These are phyloP conservation scores for Annona squamosa DNA, from an alignment of 164 flowering plant genomes.

Conservation along the genomic window DNA sequence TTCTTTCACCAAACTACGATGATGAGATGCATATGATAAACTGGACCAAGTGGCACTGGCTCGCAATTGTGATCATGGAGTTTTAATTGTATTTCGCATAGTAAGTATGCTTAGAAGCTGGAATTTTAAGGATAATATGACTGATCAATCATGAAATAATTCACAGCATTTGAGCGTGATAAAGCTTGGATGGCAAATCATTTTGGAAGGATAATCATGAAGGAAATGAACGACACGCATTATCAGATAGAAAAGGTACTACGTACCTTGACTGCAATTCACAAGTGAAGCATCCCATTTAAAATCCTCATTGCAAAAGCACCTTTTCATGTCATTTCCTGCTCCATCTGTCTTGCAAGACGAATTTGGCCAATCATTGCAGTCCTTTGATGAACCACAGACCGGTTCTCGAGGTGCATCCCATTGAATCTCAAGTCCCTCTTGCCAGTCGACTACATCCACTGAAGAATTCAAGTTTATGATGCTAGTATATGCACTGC, in stretches of 20 bases:
- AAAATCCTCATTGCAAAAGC: neutral
- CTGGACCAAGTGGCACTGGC: too few species aligned
- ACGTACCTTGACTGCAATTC: neutral
- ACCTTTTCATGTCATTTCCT: neutral
- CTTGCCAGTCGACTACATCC: neutral
- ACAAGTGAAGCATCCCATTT: neutral
- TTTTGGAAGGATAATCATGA: neutral
- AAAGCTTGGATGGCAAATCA: neutral
- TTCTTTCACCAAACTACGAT: neutral
- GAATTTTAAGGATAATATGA: neutral
- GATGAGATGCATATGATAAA: too few species aligned
- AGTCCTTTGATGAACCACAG: neutral
- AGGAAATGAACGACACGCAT: neutral
- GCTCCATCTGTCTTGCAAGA: neutral
- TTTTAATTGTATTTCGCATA: too few species aligned
- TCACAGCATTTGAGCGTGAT: neutral
- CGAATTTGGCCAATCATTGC: constrained; percentile 1
- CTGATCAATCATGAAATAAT: neutral
- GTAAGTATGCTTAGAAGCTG: too few species aligned
- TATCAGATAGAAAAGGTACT: neutral
- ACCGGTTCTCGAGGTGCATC: neutral
- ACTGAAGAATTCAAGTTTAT: neutral
- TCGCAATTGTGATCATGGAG: too few species aligned
- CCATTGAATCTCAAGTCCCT: constrained; percentile 5
- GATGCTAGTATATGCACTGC: constrained; percentile 4